Evolutionary conservation across 2,329 filamentous ascomycete species (phyloP).

Genomic region (Paraconiothyrium sp.): DNA sequence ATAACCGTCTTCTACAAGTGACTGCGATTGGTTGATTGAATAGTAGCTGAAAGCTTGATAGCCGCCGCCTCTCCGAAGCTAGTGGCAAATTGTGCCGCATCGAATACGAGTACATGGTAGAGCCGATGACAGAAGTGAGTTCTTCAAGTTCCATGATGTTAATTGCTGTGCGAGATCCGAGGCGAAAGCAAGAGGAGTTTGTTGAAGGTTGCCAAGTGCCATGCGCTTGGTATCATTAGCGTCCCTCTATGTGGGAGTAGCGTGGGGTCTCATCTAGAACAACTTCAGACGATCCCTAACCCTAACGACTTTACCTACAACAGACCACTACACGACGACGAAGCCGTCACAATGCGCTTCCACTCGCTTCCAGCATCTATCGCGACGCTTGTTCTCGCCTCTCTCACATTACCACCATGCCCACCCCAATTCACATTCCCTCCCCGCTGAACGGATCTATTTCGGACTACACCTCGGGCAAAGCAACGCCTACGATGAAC

Average conservation of each 20-base stretch:
- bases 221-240: background rate
- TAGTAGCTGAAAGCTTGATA: too few species aligned
- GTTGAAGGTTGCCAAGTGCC: background rate
- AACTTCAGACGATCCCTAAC: background rate
- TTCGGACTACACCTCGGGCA: slow-evolving; percentile 7
- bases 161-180: too few species aligned
- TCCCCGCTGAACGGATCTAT: slow-evolving; percentile 2
- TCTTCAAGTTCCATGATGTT: too few species aligned
- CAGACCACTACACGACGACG: slow-evolving; percentile 6
- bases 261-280: background rate
- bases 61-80: too few species aligned
- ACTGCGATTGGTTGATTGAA: too few species aligned
- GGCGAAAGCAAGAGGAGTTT: too few species aligned
- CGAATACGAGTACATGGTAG: too few species aligned
- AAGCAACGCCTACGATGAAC: slow-evolving; percentile 8
- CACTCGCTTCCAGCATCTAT: background rate
- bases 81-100: too few species aligned
- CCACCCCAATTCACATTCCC: slow-evolving; percentile 3
- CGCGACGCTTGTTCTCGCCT: background rate
- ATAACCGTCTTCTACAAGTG: too few species aligned
- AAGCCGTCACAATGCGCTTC: slow-evolving; percentile 15
- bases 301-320: background rate
- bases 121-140: too few species aligned
- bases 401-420: background rate
- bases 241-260: background rate